phyloP scores from a whole-genome alignment of 192 early-diverging fungal genomes.

The Geranomyces variabilis region DNA sequence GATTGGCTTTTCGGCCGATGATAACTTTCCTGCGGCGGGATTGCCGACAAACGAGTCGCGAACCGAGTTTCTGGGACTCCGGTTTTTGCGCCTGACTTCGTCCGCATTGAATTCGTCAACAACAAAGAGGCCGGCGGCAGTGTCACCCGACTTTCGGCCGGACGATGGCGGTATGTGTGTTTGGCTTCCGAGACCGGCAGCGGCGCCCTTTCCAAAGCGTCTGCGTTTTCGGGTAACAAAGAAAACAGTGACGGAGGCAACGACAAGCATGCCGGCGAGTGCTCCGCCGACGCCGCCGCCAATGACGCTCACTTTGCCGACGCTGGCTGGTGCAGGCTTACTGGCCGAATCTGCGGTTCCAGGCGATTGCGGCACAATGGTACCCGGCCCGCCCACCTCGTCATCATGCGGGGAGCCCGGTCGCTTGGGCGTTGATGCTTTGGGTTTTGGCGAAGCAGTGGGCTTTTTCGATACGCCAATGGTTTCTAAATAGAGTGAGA shows the following conservation, averaged over 20 bases:
- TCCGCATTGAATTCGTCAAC: slow-evolving; percentile 17
- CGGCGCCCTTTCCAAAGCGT: not conserved
- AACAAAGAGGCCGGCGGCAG: not conserved
- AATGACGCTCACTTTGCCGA: not conserved
- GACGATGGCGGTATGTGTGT: not conserved
- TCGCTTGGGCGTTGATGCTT: not conserved
- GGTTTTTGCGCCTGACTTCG: not conserved
- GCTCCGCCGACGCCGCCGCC: slow-evolving; percentile 28
- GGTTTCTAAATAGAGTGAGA: too few relatives aligned
- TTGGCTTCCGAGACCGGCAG: not conserved
- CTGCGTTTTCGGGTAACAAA: slow-evolving; percentile 7
- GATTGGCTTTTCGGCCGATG: not conserved
- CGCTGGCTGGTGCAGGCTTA: not conserved
- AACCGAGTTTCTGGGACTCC: not conserved
- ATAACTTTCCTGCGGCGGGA: not conserved
- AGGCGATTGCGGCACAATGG: not conserved
- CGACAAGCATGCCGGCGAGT: slow-evolving; percentile 4
- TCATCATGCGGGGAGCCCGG: not conserved
- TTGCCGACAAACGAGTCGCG: not conserved
- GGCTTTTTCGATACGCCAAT: not conserved
- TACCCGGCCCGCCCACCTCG: not conserved
- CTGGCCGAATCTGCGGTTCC: not conserved
- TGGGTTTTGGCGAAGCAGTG: not conserved
- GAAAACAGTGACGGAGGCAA: slow-evolving; percentile 8
- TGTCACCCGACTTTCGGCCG: not conserved